Evolutionary conservation across 1,284 basidiomycete species (phyloP), one percentile per base, ranked within the genome.

Genomic region (Ganoderma leucocontextum): DNA sequence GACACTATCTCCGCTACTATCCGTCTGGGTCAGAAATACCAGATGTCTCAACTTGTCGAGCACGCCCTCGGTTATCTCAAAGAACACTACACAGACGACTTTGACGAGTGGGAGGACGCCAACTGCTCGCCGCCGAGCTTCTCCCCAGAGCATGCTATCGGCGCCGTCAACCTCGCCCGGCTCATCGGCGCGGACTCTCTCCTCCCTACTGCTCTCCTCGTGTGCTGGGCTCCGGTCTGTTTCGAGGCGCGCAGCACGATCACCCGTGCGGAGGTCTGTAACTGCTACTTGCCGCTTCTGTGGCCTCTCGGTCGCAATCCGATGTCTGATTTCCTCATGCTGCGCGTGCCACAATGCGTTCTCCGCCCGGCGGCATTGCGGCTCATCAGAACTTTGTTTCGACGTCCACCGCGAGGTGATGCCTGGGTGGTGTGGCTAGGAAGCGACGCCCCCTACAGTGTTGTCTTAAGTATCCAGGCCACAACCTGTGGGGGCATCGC

Each of bases 21-120:
- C 10, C 66, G 66, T 1, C 22, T 70, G 57, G 65, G 59, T n/a
- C 63, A 70, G 60, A 70, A 70, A 41, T 70, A 67, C 58, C 55
- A 67, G 13, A n/a, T 65, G 22, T 39, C 59, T 19, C 6, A 22
- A 2, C n/a, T 57, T 3, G 52, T 65, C 29, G 29, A 63, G 8
- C 25, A 33, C 4, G 52, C 52, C 10, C 44, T 68, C 15, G 10
- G 17, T 4, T 63, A 63, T 25, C 67, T 71, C 10, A 12, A 22
- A 22, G 36, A 35, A 9, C 58, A 63, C 58, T 70, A 63, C 57
- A 15, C 55, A 1, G 38, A 59, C 42, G 44, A 47, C 39, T 52
- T 47, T 29, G 33, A 52, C 39, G 13, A 25, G n/a, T 61, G 38
- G 49, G 25, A 33, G 5, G 10, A 3, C 15, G 35, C 36, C 9